Evolutionary conservation across 768 basidiomycete genomes (phyloP), one percentile per base, ranked within the genome.

Genomic region (Lactarius pseudohatsudake): DNA sequence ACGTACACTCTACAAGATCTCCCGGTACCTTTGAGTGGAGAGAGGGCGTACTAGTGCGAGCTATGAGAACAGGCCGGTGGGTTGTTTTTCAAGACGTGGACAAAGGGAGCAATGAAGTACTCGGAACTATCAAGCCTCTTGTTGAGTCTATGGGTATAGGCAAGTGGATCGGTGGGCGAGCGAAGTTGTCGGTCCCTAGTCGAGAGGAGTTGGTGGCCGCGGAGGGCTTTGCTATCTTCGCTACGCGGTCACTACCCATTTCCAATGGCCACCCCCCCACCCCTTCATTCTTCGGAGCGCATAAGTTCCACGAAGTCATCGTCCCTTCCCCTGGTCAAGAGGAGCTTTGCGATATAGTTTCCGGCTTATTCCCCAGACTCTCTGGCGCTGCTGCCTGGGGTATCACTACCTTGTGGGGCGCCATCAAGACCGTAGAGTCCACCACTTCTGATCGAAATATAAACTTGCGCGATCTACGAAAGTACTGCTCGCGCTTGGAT

Each of bases 21-120:
- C 88, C 94, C 0, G 96, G 96, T 6, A 87, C 86, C 2, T 99
- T 99, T 72, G 93, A 96, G 71, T 99, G 96, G 92, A 92, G 90
- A 77, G 95, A 98, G 69, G 97, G 97, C 7, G 89, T 95, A 0
- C 81, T 99, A 41, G 88, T 96, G 11, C 89, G 91, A 45, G 89
- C 96, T 0, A 88, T 98, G 84, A 83, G 86, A 50, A 89, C 92
- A 72, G 97, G 97, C 2, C 85, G 86, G 74, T 98, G 96, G 96
- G 81, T 98, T 3, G 86, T 98, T 11, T 84, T 99, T 56, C 88
- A 97, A 74, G 94, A 98, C 73, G 85, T 98, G 50, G 97, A 99
- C 76, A 84, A 88, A 57, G 96, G 89, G 20, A 92, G 92, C 69
- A 88, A 81, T 66, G 97, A 99, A 73, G 89, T 98, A 3, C 83